Evolutionary conservation across 2,329 filamentous ascomycete species (phyloP), one percentile per base, ranked within the genome.

Genomic region (Phoma herbarum): DNA sequence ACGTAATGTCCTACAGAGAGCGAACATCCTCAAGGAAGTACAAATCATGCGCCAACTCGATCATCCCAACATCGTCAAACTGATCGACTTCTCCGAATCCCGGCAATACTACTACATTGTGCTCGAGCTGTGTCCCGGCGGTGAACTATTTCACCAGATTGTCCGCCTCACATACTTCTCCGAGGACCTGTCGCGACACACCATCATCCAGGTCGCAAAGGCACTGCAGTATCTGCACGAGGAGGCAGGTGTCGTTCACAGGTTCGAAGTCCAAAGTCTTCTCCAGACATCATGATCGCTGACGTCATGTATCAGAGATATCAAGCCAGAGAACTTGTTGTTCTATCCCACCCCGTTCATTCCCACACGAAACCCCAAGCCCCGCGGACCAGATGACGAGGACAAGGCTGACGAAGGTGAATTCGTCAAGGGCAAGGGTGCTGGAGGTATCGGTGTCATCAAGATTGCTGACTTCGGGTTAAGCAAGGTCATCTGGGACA

Each of bases 381-480:
- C 92, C 2, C 90, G 85, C 74, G 88, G 89, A 57, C 88, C 93
- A 2, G 95, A 95, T 26, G 95, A 99, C 68, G 95, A 99, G 79
- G 94, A 98, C 74, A 99, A 99, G 82, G 91, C 89, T 4, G 95
- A 99, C 61, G 95, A 99, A 78, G 95, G 95, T 65, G 94, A 98
- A 73, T 99, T 96, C 65, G 83, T 95, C 60, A 85, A 83, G 18
- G 93, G 93, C 2, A 79, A 90, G 33, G 95, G 95, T 41, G 85
- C 91, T 0, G 95, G 95, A 57, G 95, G 94, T 39, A 99, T 99
- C 63, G 95, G 95, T 29, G 83, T 86, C 64, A 97, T 99, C 81
- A 98, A 99, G 83, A 94, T 99, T 77, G 95, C 95, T 74, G 95
- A 99, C 74, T 99, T 99, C 75, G 95, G 95, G 54, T 83, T 99